phyloP scores from a whole-genome alignment of 1,284 basidiomycete species.

The Ustilago crameri region DNA sequence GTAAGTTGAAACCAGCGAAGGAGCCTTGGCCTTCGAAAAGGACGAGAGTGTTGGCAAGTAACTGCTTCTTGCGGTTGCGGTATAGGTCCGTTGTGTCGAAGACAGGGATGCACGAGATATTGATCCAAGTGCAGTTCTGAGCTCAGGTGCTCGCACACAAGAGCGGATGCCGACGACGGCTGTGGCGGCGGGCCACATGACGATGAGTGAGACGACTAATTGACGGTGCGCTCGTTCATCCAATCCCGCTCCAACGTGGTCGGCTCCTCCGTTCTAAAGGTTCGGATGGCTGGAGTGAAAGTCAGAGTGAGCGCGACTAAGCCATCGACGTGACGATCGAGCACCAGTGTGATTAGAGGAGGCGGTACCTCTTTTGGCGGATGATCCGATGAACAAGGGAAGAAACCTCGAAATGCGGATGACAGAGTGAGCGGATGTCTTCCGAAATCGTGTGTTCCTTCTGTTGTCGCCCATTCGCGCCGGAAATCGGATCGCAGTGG shows the following conservation, averaged over 20 bases:
- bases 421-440: constrained; percentile 2
- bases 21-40: neutral
- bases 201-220: neutral
- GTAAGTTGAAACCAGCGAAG: neutral
- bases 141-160: constrained; percentile 14
- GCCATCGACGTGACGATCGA: constrained; percentile 8
- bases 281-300: neutral
- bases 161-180: constrained; percentile 36
- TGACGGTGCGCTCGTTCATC: constrained; percentile 1
- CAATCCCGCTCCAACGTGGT: neutral
- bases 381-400: constrained; percentile 1
- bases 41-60: neutral
- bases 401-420: neutral
- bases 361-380: neutral
- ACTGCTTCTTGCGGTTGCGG: neutral
- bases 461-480: neutral
- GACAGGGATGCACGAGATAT: constrained; percentile 11
- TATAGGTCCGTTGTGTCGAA: constrained; percentile 1
- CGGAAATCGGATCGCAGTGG: constrained; percentile 1
- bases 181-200: constrained; percentile 37
- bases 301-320: neutral
- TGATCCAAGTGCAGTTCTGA: constrained; percentile 14
- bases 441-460: neutral
- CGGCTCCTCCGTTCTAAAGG: neutral
- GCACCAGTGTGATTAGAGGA: neutral